A percentile compares a stretch with the other conserved stretches of the same genome.
Conservation (phyloP, 2,329 filamentous ascomycete species). For the Ascochyta koolunga region DNA sequence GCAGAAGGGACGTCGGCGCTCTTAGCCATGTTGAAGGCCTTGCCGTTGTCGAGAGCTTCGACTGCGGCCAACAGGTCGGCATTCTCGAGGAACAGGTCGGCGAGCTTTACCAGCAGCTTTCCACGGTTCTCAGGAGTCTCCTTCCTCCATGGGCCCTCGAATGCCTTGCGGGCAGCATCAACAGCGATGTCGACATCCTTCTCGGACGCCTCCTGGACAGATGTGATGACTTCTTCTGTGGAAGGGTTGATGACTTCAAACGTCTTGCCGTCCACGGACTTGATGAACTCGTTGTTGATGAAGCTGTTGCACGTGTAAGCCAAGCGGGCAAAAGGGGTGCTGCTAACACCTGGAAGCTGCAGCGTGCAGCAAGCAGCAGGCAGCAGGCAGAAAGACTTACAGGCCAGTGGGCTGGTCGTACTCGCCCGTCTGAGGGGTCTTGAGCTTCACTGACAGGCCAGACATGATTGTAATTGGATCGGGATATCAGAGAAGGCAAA, state of each 20-base stretch:
- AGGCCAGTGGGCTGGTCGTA: slow-evolving; percentile 61
- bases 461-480: slow-evolving; percentile 49
- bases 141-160: slow-evolving; percentile 73
- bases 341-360: too few relatives aligned
- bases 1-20: slow-evolving; percentile 71
- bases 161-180: slow-evolving; percentile 81
- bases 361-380: too few relatives aligned
- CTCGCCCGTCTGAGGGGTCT: slow-evolving; percentile 70
- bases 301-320: slow-evolving; percentile 60
- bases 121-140: slow-evolving; percentile 74
- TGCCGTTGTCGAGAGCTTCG: slow-evolving; percentile 88
- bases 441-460: slow-evolving; percentile 61
- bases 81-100: slow-evolving; percentile 81
- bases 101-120: slow-evolving; percentile 74
- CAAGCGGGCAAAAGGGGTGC: neutral
- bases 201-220: slow-evolving; percentile 83
- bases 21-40: slow-evolving; percentile 76
- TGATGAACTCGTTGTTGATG: slow-evolving; percentile 93
- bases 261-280: slow-evolving; percentile 82
- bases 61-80: slow-evolving; percentile 76
- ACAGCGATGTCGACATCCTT: slow-evolving; percentile 85
- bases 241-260: slow-evolving; percentile 92
- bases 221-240: slow-evolving; percentile 82
- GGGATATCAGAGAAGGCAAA: slow-evolving; percentile 37
- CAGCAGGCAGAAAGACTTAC: slow-evolving; percentile 46